Evolutionary conservation across 1,284 basidiomycete species (phyloP), one percentile per base, ranked within the genome.

Genomic region (Fomitopsis betulina): DNA sequence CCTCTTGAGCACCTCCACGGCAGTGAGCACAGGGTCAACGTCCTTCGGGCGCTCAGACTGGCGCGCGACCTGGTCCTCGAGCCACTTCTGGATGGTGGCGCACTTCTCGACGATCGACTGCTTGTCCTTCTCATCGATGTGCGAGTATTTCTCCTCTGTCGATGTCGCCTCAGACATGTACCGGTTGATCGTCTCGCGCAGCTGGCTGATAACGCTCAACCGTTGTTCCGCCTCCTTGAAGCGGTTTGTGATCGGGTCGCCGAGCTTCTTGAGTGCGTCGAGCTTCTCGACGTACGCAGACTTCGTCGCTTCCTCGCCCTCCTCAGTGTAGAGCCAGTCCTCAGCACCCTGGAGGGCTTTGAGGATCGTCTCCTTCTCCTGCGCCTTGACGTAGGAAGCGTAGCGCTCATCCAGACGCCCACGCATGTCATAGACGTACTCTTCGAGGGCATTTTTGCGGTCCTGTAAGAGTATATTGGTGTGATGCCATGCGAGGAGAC

Each of bases 361-460:
- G 45, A 93, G 78, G 51, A 97, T 84, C 62, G 83, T 82, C 63
- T 84, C 73, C 78, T 95, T 95, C 77, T 97, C 94, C 15, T 76
- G 69, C 0, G 85, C 58, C 68, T 88, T 82, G 54, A 88, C 89
- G 74, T 82, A 97, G 25, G 83, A 57, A 23, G 87, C 86, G 69
- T 89, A 96, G 56, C 89, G 85, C 59, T 90, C 91, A 38, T 97
- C 94, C 60, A 98, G 84, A 78, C 96, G 97, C 74, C 85, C 80
- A 55, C 94, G 91, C 67, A 83, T 93, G 73, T 98, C 94, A 77
- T 97, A 97, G 63, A 97, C 89, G 79, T 96, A 97, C 78, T 97
- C 95, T 77, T 98, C 95, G 25, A 98, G 86, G 15, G 94, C 94
- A 73, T 98, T 97, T 80, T 96, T 98, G 73, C 92, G 87, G 75